Conservation (phyloP, 805 yeast species). For the Wickerhamiella allomyrinae region DNA sequence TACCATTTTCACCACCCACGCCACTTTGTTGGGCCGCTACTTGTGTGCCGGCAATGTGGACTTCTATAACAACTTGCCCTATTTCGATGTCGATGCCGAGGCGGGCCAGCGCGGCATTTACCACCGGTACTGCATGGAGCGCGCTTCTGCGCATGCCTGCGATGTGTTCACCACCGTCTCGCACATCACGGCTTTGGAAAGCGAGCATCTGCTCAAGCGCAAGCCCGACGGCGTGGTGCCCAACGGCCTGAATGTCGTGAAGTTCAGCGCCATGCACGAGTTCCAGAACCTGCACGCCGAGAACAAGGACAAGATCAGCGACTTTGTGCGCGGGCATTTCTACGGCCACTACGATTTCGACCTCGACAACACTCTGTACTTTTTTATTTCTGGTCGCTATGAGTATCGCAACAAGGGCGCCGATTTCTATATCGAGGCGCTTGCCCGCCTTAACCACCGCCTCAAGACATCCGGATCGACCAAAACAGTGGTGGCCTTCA, state of each 20-base stretch:
- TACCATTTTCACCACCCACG: slow-evolving; percentile 94
- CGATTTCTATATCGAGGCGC: slow-evolving; percentile 82
- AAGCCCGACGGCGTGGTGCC: slow-evolving; percentile 98
- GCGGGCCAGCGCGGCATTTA: slow-evolving; percentile 97
- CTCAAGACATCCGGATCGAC: slow-evolving; percentile 70
- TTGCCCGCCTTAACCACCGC: slow-evolving; percentile 81
- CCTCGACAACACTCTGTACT: slow-evolving; percentile 82
- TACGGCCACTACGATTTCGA: slow-evolving; percentile 94
- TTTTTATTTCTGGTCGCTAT: slow-evolving; percentile 94
- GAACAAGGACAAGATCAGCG: slow-evolving; percentile 82
- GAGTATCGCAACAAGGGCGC: slow-evolving; percentile 96
- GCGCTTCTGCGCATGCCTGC: slow-evolving; percentile 90
- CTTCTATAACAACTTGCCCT: slow-evolving; percentile 78
- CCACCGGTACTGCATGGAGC: slow-evolving; percentile 91
- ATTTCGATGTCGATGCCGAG: slow-evolving; percentile 91
- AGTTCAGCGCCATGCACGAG: slow-evolving; percentile 95
- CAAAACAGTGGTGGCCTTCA: slow-evolving; percentile 90
- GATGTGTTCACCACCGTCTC: slow-evolving; percentile 97
- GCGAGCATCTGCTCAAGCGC: slow-evolving; percentile 82
- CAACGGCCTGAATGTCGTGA: slow-evolving; percentile 87
- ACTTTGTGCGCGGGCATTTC: slow-evolving; percentile 91
- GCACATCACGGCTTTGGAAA: slow-evolving; percentile 91
- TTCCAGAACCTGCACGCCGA: slow-evolving; percentile 91
- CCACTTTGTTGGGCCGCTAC: slow-evolving; percentile 87
- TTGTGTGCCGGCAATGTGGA: slow-evolving; percentile 94